Evolutionary conservation across 805 yeast species (phyloP), one percentile per base, ranked within the genome.

Genomic region (Wickerhamiella azymoides): DNA sequence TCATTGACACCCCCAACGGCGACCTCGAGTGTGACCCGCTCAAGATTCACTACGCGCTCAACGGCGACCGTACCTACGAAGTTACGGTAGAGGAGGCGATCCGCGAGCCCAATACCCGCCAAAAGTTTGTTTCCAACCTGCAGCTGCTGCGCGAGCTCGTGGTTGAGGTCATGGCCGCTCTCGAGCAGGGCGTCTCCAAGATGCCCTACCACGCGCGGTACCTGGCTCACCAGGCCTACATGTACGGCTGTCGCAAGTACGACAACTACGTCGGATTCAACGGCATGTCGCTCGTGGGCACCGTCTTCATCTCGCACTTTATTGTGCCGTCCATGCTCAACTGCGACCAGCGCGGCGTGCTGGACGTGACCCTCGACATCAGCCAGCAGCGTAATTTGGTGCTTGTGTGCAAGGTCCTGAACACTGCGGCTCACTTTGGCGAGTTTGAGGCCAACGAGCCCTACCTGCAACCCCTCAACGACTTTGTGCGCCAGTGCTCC

Each of bases 11-110:
- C 26, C 57, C 61, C 8, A 64, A 63, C 5, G 59, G 79, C 10
- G 77, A 79, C 46, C 76, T 85, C 52, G 96, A 88, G 57, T 76
- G 88, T 46, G 84, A 86, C 59, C 97, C 97, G 2, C 59, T 73
- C 2, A 62, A 64, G 13, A 60, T 59, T 18, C 51, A 62, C 18
- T 42, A 52, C 14, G 36, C 48, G 10, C 50, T 55, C 19, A 59
- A 63, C 27, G 57, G 58, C 27, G 70, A 57, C 43, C 57, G 35
- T 60, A 68, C 47, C 55, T 65, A 67, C 17, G 44, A 41, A 10
- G 57, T 71, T 3, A 58, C 76, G 4, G 78, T 82, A 0, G 80
- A 75, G 45, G 69, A 66, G 33, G 94, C 97, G 1, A 84, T 89
- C 50, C 80, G 80, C 51, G 88, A 84, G 52, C 73, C 77, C 1